These are phyloP conservation scores for Coemansia sp. DNA, from an alignment of 192 early-diverging fungal species.

Conservation along the genomic window DNA sequence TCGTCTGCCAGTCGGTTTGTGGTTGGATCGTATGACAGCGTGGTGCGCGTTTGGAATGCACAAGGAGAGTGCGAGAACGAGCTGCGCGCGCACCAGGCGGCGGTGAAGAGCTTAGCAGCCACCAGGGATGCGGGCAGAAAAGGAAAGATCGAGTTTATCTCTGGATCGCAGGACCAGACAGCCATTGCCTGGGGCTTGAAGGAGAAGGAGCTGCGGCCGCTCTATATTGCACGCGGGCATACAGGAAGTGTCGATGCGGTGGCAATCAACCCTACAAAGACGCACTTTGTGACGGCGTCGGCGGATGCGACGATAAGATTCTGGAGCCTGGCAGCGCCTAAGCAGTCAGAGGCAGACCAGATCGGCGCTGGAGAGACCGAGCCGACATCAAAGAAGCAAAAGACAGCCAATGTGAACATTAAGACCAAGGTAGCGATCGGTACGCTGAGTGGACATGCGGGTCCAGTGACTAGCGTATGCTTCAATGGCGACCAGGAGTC, in stretches of 20 bases:
- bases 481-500: constrained; percentile 65
- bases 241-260: constrained; percentile 78
- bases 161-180: constrained; percentile 66
- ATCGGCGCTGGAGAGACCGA: constrained; percentile 20
- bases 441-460: constrained; percentile 71
- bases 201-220: constrained; percentile 41
- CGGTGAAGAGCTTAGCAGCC: constrained; percentile 76
- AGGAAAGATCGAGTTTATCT: constrained; percentile 52
- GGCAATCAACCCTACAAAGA: constrained; percentile 57
- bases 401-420: constrained; percentile 20
- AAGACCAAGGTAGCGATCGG: constrained; percentile 46
- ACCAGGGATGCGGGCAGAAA: constrained; percentile 46
- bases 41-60: constrained; percentile 79
- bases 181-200: constrained; percentile 65
- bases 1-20: constrained; percentile 52
- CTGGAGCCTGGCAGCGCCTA: constrained; percentile 67
- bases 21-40: constrained; percentile 83
- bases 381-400: constrained; percentile 39
- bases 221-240: constrained; percentile 78
- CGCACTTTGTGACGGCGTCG: constrained; percentile 62
- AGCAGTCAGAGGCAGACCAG: constrained; percentile 50
- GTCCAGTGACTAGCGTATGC: constrained; percentile 68
- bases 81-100: constrained; percentile 65
- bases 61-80: constrained; percentile 67
- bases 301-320: constrained; percentile 77